These are phyloP conservation scores for Exophiala sp. DNA, from an alignment of 2,329 filamentous ascomycete species.

Conservation along the genomic window DNA sequence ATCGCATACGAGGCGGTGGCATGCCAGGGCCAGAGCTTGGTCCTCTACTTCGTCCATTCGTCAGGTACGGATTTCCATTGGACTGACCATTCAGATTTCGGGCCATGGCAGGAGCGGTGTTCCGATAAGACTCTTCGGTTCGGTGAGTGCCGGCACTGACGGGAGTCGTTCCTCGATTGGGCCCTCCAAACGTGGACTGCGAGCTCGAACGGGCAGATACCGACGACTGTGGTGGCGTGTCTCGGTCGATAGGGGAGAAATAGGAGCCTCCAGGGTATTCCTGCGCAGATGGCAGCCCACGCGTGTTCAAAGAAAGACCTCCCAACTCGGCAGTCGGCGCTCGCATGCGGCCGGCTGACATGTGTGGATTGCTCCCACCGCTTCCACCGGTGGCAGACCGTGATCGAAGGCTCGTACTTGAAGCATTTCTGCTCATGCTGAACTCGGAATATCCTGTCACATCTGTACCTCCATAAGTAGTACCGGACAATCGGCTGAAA, in stretches of 20 bases:
- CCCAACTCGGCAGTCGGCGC: conserved; percentile 17
- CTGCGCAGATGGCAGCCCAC: conserved; percentile 50
- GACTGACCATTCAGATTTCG: conserved; percentile 62
- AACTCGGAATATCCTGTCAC: conserved; percentile 44
- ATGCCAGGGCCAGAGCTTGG: conserved; percentile 11
- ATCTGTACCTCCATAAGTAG: conserved; percentile 32
- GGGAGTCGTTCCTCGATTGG: conserved; percentile 67
- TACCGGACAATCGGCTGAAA: conserved; percentile 24
- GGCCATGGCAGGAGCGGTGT: conserved; percentile 81
- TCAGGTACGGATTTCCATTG: conserved; percentile 57
- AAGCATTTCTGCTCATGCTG: conserved; percentile 60
- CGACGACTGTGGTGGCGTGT: conserved; percentile 38
- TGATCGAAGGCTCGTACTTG: conserved; percentile 67
- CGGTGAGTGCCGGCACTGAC: conserved; percentile 55
- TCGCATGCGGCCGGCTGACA: conserved; percentile 24
- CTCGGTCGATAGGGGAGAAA: conserved; percentile 79
- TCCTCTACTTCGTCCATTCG: conserved; percentile 44
- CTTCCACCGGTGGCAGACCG: conserved; percentile 66
- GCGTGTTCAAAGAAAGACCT: conserved; percentile 25
- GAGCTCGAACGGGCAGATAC: conserved; percentile 50
- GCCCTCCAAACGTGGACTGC: conserved; percentile 64
- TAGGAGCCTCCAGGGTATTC: conserved; percentile 71
- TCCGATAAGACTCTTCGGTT: conserved; percentile 68
- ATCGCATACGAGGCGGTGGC: conserved; percentile 61
- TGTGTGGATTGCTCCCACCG: conserved; percentile 30